These are phyloP conservation scores for Chaetomium sp. DNA, from an alignment of 2,329 filamentous ascomycete species.

Conservation along the genomic window DNA sequence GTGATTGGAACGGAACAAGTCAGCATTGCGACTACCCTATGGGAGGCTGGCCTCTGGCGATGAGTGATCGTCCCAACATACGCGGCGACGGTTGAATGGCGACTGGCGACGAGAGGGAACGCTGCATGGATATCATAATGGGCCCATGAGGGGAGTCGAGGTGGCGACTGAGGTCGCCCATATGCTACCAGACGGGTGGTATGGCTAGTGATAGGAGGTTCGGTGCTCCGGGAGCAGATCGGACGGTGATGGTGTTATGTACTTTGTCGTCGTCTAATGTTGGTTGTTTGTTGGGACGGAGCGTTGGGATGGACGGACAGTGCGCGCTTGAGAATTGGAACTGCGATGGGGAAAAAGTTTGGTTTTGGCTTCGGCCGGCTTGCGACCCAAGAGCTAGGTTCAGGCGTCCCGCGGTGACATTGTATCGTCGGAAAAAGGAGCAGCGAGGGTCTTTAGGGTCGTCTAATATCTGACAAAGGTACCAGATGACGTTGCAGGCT, in stretches of 20 bases:
- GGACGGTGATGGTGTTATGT: no score
- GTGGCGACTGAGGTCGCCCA: constrained; percentile 24
- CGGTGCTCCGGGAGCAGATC: not conserved
- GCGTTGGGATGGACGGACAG: no score
- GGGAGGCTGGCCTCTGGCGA: not conserved
- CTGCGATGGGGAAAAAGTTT: not conserved
- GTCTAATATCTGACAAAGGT: not conserved
- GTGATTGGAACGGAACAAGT: constrained; percentile 15
- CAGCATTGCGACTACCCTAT: constrained; percentile 16
- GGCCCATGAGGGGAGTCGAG: constrained; percentile 35
- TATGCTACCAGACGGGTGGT: constrained; percentile 22
- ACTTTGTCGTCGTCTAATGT: no score
- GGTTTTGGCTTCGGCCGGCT: constrained; percentile 16
- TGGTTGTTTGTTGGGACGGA: no score
- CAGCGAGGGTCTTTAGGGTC: not conserved
- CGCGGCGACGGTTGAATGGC: constrained; percentile 50
- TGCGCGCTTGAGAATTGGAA: no score
- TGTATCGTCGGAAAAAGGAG: constrained; percentile 9
- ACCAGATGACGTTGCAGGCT: constrained; percentile 9
- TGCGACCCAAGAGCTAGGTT: constrained; percentile 16
- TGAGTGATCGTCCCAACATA: constrained; percentile 39
- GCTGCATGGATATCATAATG: constrained; percentile 58
- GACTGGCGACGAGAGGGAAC: constrained; percentile 56
- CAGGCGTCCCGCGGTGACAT: constrained; percentile 20
- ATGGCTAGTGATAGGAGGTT: not conserved